A percentile compares a stretch with the other conserved stretches of the same genome.
These are phyloP conservation scores for Scutellaria barbata DNA, from an alignment of 257 asterid genomes.

Conservation along the genomic window DNA sequence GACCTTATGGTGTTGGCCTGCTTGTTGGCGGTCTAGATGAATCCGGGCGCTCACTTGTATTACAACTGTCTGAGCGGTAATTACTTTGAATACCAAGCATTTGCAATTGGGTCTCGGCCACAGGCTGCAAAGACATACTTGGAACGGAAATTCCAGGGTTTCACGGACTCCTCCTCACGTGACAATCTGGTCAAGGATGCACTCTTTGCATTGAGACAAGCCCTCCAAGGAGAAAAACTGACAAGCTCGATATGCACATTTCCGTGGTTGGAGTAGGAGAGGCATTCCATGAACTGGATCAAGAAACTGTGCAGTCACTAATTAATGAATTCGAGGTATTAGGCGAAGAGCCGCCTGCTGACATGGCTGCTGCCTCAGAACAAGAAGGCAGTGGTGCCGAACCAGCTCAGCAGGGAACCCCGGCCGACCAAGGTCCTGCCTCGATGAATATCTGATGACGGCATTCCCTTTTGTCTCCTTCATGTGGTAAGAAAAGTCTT, in stretches of 20 bases:
- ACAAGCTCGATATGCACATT: constrained; percentile 89
- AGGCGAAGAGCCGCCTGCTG: constrained; percentile 68
- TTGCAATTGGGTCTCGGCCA: constrained; percentile 97
- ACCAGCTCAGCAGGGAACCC: too few species aligned
- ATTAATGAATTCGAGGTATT: constrained; percentile 80
- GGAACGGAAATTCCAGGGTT: constrained; percentile 75
- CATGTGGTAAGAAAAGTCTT: too few species aligned
- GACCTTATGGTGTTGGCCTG: constrained; percentile 95
- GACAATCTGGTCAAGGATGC: constrained; percentile 88
- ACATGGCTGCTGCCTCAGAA: constrained; percentile 53
- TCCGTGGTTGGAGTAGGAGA: constrained; percentile 86
- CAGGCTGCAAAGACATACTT: constrained; percentile 99
- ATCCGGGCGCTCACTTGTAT: constrained; percentile 95
- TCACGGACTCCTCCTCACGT: constrained; percentile 71
- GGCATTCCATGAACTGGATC: constrained; percentile 73
- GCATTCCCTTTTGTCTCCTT: too few species aligned
- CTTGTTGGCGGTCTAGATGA: constrained; percentile 94
- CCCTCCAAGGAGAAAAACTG: constrained; percentile 89
- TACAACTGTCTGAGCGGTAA: constrained; percentile 97
- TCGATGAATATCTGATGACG: constrained; percentile 78
- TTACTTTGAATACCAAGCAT: constrained; percentile 94
- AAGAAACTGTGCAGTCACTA: constrained; percentile 72
- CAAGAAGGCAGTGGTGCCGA: constrained; percentile 30
- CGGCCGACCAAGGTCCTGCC: constrained; percentile 58
- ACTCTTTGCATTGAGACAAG: constrained; percentile 90